Conservation (phyloP, 139 green algal species). For the Axilococcus clingmanii region DNA sequence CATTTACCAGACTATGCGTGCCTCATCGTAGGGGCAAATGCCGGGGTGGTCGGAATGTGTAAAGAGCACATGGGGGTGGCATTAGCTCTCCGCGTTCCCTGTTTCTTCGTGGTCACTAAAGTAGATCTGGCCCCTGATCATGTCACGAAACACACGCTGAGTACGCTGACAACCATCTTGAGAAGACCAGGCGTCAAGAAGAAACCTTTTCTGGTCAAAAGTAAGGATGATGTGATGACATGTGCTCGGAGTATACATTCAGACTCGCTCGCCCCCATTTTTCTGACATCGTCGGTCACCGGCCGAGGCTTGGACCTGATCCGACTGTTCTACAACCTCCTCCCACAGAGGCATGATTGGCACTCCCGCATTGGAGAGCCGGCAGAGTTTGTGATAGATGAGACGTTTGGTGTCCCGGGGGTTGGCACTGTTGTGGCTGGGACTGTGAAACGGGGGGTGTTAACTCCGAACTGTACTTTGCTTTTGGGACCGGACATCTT, state of each 20-base stretch:
- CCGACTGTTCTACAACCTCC: slow-evolving; percentile 77
- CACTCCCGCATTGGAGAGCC: slow-evolving; percentile 17
- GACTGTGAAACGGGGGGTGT: slow-evolving; percentile 74
- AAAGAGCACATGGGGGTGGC: slow-evolving; percentile 91
- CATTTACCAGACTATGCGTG: slow-evolving; percentile 77
- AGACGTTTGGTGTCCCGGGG: slow-evolving; percentile 77
- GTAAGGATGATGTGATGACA: slow-evolving; percentile 66
- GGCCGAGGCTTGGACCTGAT: slow-evolving; percentile 73
- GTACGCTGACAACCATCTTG: slow-evolving; percentile 56
- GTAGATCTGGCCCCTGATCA: slow-evolving; percentile 82
- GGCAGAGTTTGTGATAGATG: slow-evolving; percentile 83
- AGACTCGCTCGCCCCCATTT: slow-evolving; percentile 79
- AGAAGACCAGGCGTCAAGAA: slow-evolving; percentile 84
- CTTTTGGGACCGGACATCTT: slow-evolving; percentile 74
- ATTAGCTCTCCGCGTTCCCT: slow-evolving; percentile 77
- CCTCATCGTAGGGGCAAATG: slow-evolving; percentile 63
- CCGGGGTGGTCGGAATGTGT: slow-evolving; percentile 79
- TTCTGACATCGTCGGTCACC: slow-evolving; percentile 81
- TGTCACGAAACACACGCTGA: slow-evolving; percentile 74
- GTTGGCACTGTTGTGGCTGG: slow-evolving; percentile 86
- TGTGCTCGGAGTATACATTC: slow-evolving; percentile 74
- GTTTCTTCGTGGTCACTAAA: slow-evolving; percentile 86
- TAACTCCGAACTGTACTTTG: slow-evolving; percentile 52
- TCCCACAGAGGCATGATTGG: slow-evolving; percentile 75
- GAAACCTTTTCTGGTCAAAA: slow-evolving; percentile 63